Evolutionary conservation across 495 filamentous ascomycete species (phyloP), one percentile per base, ranked within the genome.

Genomic region (Penicillium ucsense): DNA sequence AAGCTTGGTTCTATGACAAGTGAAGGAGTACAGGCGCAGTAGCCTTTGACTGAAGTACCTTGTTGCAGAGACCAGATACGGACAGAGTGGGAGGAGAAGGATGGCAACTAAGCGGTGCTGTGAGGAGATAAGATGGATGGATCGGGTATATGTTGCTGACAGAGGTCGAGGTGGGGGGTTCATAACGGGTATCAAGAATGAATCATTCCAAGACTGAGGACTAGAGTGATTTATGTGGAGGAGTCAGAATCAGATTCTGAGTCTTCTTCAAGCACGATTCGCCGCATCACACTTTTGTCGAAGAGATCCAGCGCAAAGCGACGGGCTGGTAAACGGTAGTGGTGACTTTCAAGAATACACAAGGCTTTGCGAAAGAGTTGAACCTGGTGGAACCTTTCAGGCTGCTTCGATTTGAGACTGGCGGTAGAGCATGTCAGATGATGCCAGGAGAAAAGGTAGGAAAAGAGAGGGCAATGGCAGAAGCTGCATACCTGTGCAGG

Each of bases 281-380:
- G 78, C 53, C 88, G 72, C 63, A 97, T 71, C 30, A 97, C 87
- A 34, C 75, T 80, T 66, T 88, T 90, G 53, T 97, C 91, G 63
- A 97, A 98, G 28, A 97, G 68, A 61, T 96, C 89, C 42, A 96
- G 81, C 33, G 95, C 82, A 63, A 94, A 89, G 37, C 87, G 84
- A 37, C 91, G 83, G 41, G 88, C 82, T 5, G 80, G 81, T 27
- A 97, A 73, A 31, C 91, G 79, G 63, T 88, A 97, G 56, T 92
- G 87, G 52, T 95, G 89, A 43, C 79, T 82, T 67, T 95, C 92
- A n/a, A 98, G 73, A 32, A 96, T 68, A 32, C 71, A 75, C 72
- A 97, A 82, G 47, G 90, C 81, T 61, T 89, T 86, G 46, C 79
- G 81, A 70, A 95, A 97, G 33, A 97, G 73, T 32, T 73, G 69